Evolutionary conservation across 257 asterid species (phyloP).

Genomic region (Solanum tarapatanum): DNA sequence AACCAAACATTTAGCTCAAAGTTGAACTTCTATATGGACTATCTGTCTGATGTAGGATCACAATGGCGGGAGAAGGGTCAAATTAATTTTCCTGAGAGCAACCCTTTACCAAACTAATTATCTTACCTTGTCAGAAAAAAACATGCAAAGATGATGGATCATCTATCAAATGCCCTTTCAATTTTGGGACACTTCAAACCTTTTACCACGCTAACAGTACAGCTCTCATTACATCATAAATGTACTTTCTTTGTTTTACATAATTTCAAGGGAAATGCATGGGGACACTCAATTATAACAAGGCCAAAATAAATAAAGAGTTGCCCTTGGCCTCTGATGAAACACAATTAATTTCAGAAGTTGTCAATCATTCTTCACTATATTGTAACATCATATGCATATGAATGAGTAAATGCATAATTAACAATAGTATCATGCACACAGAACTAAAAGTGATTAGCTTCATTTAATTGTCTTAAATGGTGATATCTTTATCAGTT

Average conservation of each 20-base stretch:
- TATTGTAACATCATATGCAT: background rate
- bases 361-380: background rate
- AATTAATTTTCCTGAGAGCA: background rate
- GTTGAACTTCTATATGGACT: background rate
- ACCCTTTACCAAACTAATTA: background rate
- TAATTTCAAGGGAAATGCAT: background rate
- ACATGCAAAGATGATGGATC: background rate
- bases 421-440: background rate
- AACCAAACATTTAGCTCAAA: background rate
- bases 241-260: background rate
- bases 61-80: background rate
- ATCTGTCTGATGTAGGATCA: background rate
- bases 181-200: constrained; percentile 43
- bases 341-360: background rate
- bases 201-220: background rate
- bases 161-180: background rate
- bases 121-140: background rate
- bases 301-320: background rate
- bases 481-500: background rate
- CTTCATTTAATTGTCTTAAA: background rate
- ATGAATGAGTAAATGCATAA: background rate
- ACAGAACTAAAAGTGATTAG: background rate
- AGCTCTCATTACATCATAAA: background rate
- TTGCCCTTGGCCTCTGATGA: background rate
- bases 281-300: background rate